Evolutionary conservation across 306 rosid genomes (phyloP).

Genomic region (Begonia masoniana): DNA sequence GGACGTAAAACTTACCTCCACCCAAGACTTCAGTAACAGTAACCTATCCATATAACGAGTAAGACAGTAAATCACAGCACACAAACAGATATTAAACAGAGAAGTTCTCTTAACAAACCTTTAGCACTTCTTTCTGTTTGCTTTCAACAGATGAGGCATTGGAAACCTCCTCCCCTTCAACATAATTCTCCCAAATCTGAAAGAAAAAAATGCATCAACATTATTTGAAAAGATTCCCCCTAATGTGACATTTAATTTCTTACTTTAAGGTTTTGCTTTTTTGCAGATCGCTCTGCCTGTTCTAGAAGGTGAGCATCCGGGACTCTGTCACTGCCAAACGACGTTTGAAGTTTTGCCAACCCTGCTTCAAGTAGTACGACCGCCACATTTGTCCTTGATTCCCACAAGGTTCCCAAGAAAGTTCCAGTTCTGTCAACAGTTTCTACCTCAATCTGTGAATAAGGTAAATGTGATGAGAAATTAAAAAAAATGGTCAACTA

Average conservation of each 20-base stretch:
- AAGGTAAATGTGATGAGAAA: slow-evolving; percentile 7
- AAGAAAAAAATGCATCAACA: slow-evolving; percentile 20
- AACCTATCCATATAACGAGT: slow-evolving; percentile 36
- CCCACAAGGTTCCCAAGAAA: slow-evolving; percentile 96
- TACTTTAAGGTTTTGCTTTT: slow-evolving; percentile 71
- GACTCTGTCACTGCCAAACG: slow-evolving; percentile 84
- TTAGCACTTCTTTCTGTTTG: slow-evolving; percentile 89
- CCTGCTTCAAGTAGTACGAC: slow-evolving; percentile 81
- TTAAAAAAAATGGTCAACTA: not conserved
- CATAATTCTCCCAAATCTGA: slow-evolving; percentile 95
- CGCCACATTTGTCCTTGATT: slow-evolving; percentile 62
- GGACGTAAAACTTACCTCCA: slow-evolving; percentile 82
- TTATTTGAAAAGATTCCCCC: slow-evolving; percentile 8
- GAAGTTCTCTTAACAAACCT: slow-evolving; percentile 36
- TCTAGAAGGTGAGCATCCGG: slow-evolving; percentile 77
- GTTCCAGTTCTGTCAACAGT: slow-evolving; percentile 93
- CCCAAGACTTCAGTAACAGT: slow-evolving; percentile 78
- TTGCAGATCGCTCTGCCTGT: slow-evolving; percentile 82
- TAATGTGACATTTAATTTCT: slow-evolving; percentile 15
- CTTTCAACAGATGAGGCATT: slow-evolving; percentile 52
- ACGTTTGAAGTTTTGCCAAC: slow-evolving; percentile 70
- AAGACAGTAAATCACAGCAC: slow-evolving; percentile 12
- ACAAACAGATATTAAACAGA: slow-evolving; percentile 6
- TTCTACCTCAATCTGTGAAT: slow-evolving; percentile 77
- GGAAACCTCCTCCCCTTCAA: slow-evolving; percentile 88